Evolutionary conservation across 257 asterid genomes (phyloP), one percentile per base, ranked within the genome.

Genomic region (Plectranthus barbatus): DNA sequence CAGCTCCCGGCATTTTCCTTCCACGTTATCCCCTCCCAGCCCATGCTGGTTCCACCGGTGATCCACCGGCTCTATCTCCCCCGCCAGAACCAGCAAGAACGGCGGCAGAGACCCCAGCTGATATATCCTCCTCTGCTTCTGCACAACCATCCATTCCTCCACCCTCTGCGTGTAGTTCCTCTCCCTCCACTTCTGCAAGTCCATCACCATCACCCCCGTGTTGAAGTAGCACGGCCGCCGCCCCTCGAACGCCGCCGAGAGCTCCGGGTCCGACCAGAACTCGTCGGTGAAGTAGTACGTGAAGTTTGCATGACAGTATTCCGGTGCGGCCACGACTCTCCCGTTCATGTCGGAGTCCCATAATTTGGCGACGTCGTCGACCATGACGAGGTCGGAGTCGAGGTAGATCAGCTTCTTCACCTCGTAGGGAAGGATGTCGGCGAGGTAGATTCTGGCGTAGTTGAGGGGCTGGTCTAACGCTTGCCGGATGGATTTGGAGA

Each of bases 1-100:
- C 69, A 86, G 63, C 29, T 69, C 57, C 74, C 95, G 69, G 55
- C 95, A 86, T 70, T 79, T 84, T 2, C 95, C 95, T 76, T 86
- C 87, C 14, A 78, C 44, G 10, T 82, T 86, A 60, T 86, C 95
- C 11, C 92, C 95, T 1, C 95, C 95, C 52, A 86, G 46, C 34
- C 95, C 95, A 44, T 86, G 92, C 61, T 84, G 95, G 40, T 87
- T 87, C 95, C 95, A 84, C 42, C 88, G 70, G 49, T 84, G 95
- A 70, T 84, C 90, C 24, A 87, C 76, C 0, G 81, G 78, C 74
- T 74, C 75, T 4, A 87, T 80, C 1, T 84, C 81, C 5, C 95
- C 90, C 0, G 88, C 92, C 34, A 84, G 64, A 10, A 84, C 92
- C 4, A 86, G 86, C 78, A 86, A 69, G 19, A 80, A 80, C 0